Evolutionary conservation across 129 eudicot genomes (phyloP).

Genomic region (Smallanthus sonchifolius): DNA sequence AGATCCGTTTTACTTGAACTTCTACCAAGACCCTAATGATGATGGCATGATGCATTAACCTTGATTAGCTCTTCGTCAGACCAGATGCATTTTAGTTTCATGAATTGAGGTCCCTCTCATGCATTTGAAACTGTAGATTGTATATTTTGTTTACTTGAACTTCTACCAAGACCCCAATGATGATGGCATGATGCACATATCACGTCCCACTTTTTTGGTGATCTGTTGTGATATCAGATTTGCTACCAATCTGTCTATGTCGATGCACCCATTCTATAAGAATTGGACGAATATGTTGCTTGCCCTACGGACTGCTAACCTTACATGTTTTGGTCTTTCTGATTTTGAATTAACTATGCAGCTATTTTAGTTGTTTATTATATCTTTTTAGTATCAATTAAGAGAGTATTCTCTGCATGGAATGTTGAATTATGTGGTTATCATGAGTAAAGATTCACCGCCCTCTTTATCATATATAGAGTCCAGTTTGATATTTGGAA

Average conservation of each 20-base stretch:
- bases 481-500: neutral
- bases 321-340: neutral
- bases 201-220: neutral
- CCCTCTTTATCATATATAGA: neutral
- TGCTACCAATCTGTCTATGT: neutral
- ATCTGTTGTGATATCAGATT: neutral
- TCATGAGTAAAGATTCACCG: neutral
- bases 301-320: neutral
- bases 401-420: neutral
- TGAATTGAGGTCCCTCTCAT: neutral
- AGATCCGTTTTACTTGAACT: neutral
- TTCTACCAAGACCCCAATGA: neutral
- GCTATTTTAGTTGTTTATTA: neutral
- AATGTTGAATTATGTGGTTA: neutral
- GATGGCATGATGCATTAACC: neutral
- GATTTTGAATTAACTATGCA: neutral
- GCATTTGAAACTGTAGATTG: neutral
- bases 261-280: neutral
- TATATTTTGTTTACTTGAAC: conserved; percentile 4
- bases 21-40: neutral
- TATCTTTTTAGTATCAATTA: neutral
- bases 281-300: neutral
- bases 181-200: neutral
- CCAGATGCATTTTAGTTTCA: neutral
- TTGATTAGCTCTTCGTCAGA: neutral